Base-by-base conservation (phyloP, 2,329 filamentous ascomycete species). In the Fusarium penzigii region DNA sequence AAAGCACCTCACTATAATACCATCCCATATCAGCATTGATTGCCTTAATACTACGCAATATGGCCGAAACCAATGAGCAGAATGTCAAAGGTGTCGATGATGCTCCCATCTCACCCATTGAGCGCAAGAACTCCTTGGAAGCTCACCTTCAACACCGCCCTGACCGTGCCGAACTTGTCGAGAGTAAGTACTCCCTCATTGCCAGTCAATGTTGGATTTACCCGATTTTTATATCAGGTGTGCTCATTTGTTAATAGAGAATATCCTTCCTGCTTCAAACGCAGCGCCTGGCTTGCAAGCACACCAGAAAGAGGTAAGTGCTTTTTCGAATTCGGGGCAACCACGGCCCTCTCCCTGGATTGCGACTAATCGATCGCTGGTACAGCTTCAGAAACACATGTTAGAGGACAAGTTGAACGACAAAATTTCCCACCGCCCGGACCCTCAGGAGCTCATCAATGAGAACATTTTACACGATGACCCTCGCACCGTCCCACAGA, bases 371-470 rank as follows among this genome's bases (percentile, higher is more conserved):
- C 29, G 39, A 38, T 25, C 25, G 32, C 38, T 41, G 16, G 16
- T 47, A 17, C 45, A 82, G 76, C 85, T 97, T 40, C 85, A 92
- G 72, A 91, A 87, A 70, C 87, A 91, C 71, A 96, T 97, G 92
- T 84, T 88, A 13, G 88, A 86, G 53, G 90, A 96, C 71, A 88
- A 82, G 49, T 80, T 97, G 56, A 94, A 96, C 72, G 91, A 95
- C 67, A 92, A 92, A 71, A 85, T 97, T 57, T 83, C 88, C 66
- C 81, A 87, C 64, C 82, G 92, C 17, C 92, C 92, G 2, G 79
- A 83, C 36, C 88, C 89, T 11, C 89, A 92, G 60, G 81, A 88
- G 46, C 77, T 96, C 57, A 79, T 96, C 52, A 85, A 88, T 65
- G 85, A 89, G 62, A 92, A 92, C 6, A 90, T 97, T 49, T 75